Percentiles rank a stretch among this genome's conserved stretches.
These are phyloP conservation scores for Epichloe hybrida DNA, from an alignment of 2,329 filamentous ascomycete genomes.

Conservation along the genomic window DNA sequence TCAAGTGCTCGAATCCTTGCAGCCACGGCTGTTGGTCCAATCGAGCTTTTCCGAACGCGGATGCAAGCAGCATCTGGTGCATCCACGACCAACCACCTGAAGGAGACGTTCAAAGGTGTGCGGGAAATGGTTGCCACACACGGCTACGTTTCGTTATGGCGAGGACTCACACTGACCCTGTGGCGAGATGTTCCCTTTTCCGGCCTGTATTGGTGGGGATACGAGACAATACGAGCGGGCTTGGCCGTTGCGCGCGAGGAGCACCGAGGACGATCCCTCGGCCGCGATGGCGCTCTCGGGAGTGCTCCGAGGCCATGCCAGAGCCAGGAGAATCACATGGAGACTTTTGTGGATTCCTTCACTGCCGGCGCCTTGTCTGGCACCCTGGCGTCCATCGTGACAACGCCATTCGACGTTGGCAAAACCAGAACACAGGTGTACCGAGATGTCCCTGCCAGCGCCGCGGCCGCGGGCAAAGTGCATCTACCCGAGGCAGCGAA, in stretches of 20 bases:
- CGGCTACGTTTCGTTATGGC: conserved; percentile 77
- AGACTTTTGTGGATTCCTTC: conserved; percentile 82
- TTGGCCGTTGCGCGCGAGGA: conserved; percentile 56
- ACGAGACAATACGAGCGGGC: conserved; percentile 65
- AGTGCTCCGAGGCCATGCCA: conserved; percentile 39
- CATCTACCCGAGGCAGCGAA: conserved; percentile 56
- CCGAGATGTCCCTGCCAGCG: conserved; percentile 34
- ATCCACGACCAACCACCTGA: conserved; percentile 54
- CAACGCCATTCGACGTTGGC: conserved; percentile 92
- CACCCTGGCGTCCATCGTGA: conserved; percentile 72
- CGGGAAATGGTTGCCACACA: conserved; percentile 63
- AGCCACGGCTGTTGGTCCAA: conserved; percentile 71
- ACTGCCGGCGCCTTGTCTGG: conserved; percentile 73
- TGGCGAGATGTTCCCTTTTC: conserved; percentile 98
- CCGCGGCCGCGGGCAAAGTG: conserved; percentile 21
- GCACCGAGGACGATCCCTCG: conserved; percentile 26
- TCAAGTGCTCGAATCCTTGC: conserved; percentile 65
- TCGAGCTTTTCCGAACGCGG: conserved; percentile 87
- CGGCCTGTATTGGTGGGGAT: conserved; percentile 95
- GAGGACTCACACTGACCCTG: conserved; percentile 76
- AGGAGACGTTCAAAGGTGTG: conserved; percentile 63
- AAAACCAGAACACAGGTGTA: conserved; percentile 90
- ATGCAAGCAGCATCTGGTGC: conserved; percentile 63
- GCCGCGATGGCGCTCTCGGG: conserved; percentile 23
- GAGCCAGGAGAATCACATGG: conserved; percentile 54